Percentiles rank a stretch among this genome's conserved stretches.
These are phyloP conservation scores for Juncus effusus DNA, from an alignment of 176 grass and related monocot species.

Conservation along the genomic window DNA sequence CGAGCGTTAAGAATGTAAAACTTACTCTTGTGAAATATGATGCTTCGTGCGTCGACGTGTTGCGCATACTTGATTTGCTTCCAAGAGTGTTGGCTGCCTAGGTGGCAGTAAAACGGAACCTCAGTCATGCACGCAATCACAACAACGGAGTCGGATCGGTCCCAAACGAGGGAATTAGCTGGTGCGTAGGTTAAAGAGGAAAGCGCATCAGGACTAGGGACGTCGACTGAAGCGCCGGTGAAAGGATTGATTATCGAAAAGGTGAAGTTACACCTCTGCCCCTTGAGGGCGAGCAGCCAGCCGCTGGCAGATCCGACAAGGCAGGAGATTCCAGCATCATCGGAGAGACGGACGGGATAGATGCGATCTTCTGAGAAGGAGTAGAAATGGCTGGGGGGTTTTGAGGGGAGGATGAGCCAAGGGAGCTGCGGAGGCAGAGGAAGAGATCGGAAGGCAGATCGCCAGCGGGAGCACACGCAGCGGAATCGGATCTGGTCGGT, in stretches of 20 bases:
- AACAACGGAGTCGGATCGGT: not conserved
- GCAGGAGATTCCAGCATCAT: not conserved
- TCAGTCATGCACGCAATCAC: not conserved
- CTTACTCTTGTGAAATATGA: not conserved
- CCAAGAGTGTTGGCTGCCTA: not conserved
- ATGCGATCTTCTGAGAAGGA: slow-evolving; percentile 40
- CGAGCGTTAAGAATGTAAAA: not conserved
- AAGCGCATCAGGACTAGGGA: not conserved
- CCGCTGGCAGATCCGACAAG: slow-evolving; percentile 3
- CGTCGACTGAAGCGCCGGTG: not conserved
- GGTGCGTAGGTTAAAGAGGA: not conserved
- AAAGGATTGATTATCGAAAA: not conserved
- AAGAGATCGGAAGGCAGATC: slow-evolving; percentile 19
- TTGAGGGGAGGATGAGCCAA: slow-evolving; percentile 36
- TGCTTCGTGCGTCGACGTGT: not conserved
- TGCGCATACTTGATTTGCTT: not conserved
- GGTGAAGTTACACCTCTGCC: not conserved
- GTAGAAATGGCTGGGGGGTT: slow-evolving; percentile 44
- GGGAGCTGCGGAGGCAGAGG: slow-evolving; percentile 35
- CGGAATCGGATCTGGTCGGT: slow-evolving; percentile 50
- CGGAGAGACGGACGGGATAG: slow-evolving; percentile 18
- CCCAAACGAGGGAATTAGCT: not conserved
- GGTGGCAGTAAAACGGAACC: not conserved
- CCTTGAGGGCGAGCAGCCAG: not conserved
- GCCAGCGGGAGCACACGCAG: slow-evolving; percentile 52